phyloP scores from a whole-genome alignment of 2,329 filamentous ascomycete species.

The Chaetomiaceae sp. region DNA sequence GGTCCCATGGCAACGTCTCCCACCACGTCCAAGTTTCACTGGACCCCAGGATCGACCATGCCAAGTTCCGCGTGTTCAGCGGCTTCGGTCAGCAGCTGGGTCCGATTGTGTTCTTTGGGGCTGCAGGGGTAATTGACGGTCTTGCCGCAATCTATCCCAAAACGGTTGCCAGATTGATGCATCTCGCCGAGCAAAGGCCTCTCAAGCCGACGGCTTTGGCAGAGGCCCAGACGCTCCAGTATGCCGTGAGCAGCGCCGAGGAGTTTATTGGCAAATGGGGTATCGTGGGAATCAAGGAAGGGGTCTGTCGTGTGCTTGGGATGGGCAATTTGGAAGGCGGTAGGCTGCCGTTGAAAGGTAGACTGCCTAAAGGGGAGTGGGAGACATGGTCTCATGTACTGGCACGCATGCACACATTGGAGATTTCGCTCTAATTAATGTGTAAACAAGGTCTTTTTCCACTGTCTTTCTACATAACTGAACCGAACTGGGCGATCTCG shows the following conservation, averaged over 20 bases:
- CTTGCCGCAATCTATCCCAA: slow-evolving; percentile 61
- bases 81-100: slow-evolving; percentile 63
- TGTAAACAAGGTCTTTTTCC: too few species aligned
- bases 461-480: too few species aligned
- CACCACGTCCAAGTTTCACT: slow-evolving; percentile 59
- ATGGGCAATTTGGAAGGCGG: slow-evolving; percentile 55
- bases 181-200: slow-evolving; percentile 34
- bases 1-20: slow-evolving; percentile 60
- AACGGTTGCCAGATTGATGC: slow-evolving; percentile 54
- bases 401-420: too few species aligned
- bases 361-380: slow-evolving; percentile 53
- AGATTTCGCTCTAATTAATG: too few species aligned
- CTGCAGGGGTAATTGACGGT: slow-evolving; percentile 62
- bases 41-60: slow-evolving; percentile 56
- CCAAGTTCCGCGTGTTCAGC: slow-evolving; percentile 58
- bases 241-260: slow-evolving; percentile 55
- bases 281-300: slow-evolving; percentile 61
- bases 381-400: too few species aligned
- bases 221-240: slow-evolving; percentile 56
- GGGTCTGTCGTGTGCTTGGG: slow-evolving; percentile 49
- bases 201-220: slow-evolving; percentile 33
- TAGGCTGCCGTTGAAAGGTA: slow-evolving; percentile 53
- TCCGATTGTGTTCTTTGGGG: slow-evolving; percentile 58
- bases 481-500: too few species aligned
- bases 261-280: slow-evolving; percentile 58